Base-by-base conservation (phyloP, 139 green algal genomes). In the Desmodesmus armatus region DNA sequence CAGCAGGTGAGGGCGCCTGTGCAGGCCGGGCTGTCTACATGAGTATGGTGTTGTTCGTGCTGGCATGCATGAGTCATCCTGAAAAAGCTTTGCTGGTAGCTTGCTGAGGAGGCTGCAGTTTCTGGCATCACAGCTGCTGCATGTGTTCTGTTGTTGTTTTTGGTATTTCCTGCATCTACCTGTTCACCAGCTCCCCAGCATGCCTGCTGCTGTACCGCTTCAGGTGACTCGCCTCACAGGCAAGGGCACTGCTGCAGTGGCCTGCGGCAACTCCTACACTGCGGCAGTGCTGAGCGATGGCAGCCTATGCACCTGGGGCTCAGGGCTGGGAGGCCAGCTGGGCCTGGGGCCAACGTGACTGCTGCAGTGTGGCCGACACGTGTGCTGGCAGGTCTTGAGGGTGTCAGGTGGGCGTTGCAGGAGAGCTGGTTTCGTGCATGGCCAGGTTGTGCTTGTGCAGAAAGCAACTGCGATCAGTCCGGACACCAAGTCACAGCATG, bases 251-350 rank as follows among this genome's bases (percentile, higher is more conserved):
- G 76, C 80, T n/a, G 33, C 78, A 5, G 78, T 91, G 37, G 85
- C 89, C 4, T 93, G 89, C 84, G 87, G 90, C 67, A 92, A 95
- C 66, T 86, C 85, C 65, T 91, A 88, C 82, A 94, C 93, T 0
- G 94, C 93, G 33, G 94, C 94, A 3, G 85, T 97, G 39, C 93
- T 87, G 29, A 51, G 76, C 19, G 90, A 91, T 23, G 94, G 94
- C 2, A 69, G 78, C 53, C 84, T 98, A 3, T 97, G 90, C 85
- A 95, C 91, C 27, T 98, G 96, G 96, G 96, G 96, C 0, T 78
- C 86, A 2, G 91, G 89, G 15, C 33, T 79, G 0, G 83, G 84
- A 13, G 91, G 94, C 9, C 87, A 93, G 85, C 89, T 96, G 60
- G 94, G 94, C 37, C 93, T 93, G 33, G 90, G 88, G 2, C 43